Conservation (phyloP, 139 green algal genomes). For the Picochlorum costavermella region DNA sequence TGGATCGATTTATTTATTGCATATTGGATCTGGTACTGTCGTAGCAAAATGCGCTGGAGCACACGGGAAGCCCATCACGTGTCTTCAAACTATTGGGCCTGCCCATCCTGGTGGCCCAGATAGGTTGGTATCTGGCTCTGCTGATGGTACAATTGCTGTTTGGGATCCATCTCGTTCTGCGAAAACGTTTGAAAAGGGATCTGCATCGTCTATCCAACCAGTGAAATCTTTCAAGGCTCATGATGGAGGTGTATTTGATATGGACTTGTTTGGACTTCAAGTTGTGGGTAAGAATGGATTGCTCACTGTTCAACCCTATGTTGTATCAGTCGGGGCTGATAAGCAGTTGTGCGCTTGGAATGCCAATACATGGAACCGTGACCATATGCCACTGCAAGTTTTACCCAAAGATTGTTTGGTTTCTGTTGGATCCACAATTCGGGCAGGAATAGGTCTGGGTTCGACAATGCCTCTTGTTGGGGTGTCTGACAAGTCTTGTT, state of each 20-base stretch:
- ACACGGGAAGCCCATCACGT: constrained; percentile 33
- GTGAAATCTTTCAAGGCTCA: constrained; percentile 45
- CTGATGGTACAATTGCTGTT: constrained; percentile 42
- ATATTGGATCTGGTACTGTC: constrained; percentile 13
- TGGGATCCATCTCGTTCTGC: constrained; percentile 43
- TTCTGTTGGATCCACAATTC: constrained; percentile 8
- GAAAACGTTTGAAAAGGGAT: constrained; percentile 1
- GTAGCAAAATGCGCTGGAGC: constrained; percentile 38
- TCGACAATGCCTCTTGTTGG: constrained; percentile 27
- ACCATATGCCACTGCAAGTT: constrained; percentile 20
- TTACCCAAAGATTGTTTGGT: constrained; percentile 32
- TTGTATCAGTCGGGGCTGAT: constrained; percentile 31
- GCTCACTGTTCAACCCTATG: constrained; percentile 12
- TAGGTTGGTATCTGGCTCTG: constrained; percentile 34
- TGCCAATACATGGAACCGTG: constrained; percentile 25
- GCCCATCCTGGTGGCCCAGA: constrained; percentile 25
- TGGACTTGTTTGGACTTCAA: constrained; percentile 31
- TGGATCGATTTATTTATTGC: constrained; percentile 39
- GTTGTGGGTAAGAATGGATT: constrained; percentile 13
- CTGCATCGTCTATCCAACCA: constrained; percentile 27
- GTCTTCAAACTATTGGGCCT: constrained; percentile 23
- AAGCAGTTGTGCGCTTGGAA: constrained; percentile 37
- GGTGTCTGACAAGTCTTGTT: constrained; percentile 11
- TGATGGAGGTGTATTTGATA: constrained; percentile 31
- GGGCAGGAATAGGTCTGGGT: background rate